Base-by-base conservation (phyloP, 805 yeast genomes). In the Candida maesae region DNA sequence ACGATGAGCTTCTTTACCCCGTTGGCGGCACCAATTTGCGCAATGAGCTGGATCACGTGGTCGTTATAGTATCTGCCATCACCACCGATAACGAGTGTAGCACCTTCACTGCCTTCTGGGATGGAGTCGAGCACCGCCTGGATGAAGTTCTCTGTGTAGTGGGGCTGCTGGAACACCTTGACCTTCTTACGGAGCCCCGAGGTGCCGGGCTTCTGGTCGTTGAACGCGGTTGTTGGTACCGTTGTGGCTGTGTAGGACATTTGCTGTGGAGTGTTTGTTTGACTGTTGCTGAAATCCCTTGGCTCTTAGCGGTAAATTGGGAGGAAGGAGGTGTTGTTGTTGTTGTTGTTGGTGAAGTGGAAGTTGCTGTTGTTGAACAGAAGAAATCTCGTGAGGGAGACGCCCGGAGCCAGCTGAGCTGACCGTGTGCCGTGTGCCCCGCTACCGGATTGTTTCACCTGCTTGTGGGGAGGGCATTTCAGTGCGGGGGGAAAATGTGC, bases 151-250 rank as follows among this genome's bases (percentile, higher is more conserved):
- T 91, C 98, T 1, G 95, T 84, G 68, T 91, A 91, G 61, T 87
- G 69, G 55, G 79, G 80, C 33, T 65, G 54, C 66, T 87, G 78
- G 69, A 91, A 91, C 19, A 87, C 90, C 18, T 71, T 73, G 33
- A 91, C 95, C 68, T 84, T 89, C 73, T 91, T 91, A 58, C 99
- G 78, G 36, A 91, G 78, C 18, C 99, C 99, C 7, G 98, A 91
- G 17, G 99, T 91, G 27, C 99, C 99, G 11, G 99, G 98, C 63
- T 90, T 93, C 64, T 91, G 99, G 67, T 90, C 99, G 32, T 66
- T 72, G 64, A 78, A 91, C 1, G 96, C 81, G 11, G 74, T 78
- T 17, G 98, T 90, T 28, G 74, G 59, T 8, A 42, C 42, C 5
- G 41, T 3, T 3, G 38, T 6, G 20, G 25, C 24, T 7, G 37